These are phyloP conservation scores for Capsicum baccatum DNA, from an alignment of 257 asterid genomes.

Conservation along the genomic window DNA sequence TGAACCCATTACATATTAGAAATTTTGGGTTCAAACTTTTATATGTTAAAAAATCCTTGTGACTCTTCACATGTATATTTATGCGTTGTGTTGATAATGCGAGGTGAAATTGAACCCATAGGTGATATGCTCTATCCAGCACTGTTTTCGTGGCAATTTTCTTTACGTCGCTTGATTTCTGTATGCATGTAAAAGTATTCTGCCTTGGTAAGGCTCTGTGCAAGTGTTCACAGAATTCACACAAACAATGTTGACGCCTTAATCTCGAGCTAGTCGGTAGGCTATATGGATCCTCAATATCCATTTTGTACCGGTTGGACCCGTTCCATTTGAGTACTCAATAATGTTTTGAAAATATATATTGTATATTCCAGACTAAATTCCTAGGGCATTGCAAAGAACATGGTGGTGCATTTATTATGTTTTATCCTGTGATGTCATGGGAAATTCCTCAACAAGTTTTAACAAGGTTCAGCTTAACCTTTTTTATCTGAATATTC, in stretches of 20 bases:
- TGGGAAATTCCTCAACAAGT: background rate
- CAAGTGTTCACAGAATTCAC: background rate
- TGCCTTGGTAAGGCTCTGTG: background rate
- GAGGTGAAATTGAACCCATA: no score
- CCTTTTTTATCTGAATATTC: conserved; percentile 17
- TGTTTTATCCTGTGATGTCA: background rate
- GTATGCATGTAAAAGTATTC: background rate
- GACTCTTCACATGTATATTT: background rate
- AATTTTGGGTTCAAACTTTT: background rate
- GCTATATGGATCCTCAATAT: background rate
- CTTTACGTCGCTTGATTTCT: no score
- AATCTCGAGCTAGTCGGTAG: background rate
- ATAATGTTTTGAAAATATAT: background rate
- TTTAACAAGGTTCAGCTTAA: background rate
- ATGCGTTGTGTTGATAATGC: background rate
- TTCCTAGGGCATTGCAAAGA: background rate
- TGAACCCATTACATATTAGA: background rate
- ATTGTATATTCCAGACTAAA: background rate
- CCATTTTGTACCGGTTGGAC: background rate
- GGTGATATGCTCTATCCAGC: background rate
- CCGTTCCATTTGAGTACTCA: background rate
- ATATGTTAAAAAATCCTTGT: background rate
- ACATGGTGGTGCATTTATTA: background rate
- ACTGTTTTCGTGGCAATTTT: background rate
- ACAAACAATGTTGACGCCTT: background rate